Percentiles rank a stretch among this genome's conserved stretches.
These are phyloP conservation scores for Porpolomopsis calyptriformis DNA, from an alignment of 768 basidiomycete genomes.

Conservation along the genomic window DNA sequence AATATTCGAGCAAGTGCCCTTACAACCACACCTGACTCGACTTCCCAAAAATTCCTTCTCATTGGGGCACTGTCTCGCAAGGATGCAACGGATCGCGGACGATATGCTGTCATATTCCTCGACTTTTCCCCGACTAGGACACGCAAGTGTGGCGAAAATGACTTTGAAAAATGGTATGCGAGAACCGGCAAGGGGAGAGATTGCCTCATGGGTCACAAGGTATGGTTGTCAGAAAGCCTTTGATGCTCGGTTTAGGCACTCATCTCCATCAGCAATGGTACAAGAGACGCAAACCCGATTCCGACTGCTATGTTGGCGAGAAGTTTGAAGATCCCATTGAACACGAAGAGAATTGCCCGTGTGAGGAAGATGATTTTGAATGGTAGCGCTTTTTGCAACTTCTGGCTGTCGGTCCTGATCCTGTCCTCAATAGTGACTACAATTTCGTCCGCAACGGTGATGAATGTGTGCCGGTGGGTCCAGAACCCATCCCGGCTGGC, in stretches of 20 bases:
- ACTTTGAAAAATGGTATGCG: slow-evolving; percentile 88
- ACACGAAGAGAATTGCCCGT: slow-evolving; percentile 75
- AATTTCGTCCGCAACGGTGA: slow-evolving; percentile 70
- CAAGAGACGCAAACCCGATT: slow-evolving; percentile 66
- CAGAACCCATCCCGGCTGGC: slow-evolving; percentile 75
- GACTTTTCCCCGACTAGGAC: slow-evolving; percentile 68
- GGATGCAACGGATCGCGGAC: slow-evolving; percentile 44
- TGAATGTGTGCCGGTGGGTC: slow-evolving; percentile 76
- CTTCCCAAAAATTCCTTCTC: slow-evolving; percentile 91
- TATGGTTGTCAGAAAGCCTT: slow-evolving; percentile 19
- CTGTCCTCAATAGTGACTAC: slow-evolving; percentile 56
- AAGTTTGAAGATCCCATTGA: slow-evolving; percentile 82
- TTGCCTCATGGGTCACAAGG: slow-evolving; percentile 94
- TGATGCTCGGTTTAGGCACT: neutral
- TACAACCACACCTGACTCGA: slow-evolving; percentile 89
- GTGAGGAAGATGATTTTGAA: slow-evolving; percentile 84
- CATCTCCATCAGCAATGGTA: slow-evolving; percentile 77
- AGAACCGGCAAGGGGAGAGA: slow-evolving; percentile 43
- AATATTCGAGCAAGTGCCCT: slow-evolving; percentile 63
- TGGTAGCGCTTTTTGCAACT: slow-evolving; percentile 35
- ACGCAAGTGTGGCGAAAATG: slow-evolving; percentile 55
- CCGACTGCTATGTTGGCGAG: slow-evolving; percentile 81
- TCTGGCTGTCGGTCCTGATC: neutral
- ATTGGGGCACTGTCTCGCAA: slow-evolving; percentile 64
- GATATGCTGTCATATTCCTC: slow-evolving; percentile 64